These are phyloP conservation scores for Naematelia encephala DNA, from an alignment of 768 basidiomycete genomes.

Conservation along the genomic window DNA sequence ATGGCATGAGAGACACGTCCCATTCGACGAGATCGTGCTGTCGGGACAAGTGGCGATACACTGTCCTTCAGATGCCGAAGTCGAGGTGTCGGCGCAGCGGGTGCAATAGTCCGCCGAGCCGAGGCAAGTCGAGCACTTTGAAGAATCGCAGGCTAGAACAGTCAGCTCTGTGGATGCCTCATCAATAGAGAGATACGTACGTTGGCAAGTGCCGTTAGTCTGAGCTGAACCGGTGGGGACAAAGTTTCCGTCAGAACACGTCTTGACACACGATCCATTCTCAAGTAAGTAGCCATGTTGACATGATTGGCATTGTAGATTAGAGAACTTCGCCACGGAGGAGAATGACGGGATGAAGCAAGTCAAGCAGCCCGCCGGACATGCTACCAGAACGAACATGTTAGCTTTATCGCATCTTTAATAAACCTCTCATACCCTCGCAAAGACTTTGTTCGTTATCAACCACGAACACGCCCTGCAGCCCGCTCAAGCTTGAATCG, in stretches of 20 bases:
- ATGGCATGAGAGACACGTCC: conserved; percentile 38
- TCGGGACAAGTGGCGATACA: conserved; percentile 37
- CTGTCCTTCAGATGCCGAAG: conserved; percentile 19
- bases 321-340: conserved; percentile 11
- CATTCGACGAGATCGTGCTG: conserved; percentile 24
- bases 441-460: conserved; percentile 38
- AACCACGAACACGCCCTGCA: conserved; percentile 40
- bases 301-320: conserved; percentile 34
- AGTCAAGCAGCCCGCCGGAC: conserved; percentile 39
- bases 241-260: conserved; percentile 36
- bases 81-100: conserved; percentile 26
- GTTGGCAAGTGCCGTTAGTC: conserved; percentile 44
- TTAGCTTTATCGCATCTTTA: not conserved
- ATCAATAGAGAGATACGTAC: conserved; percentile 25
- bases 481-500: conserved; percentile 29
- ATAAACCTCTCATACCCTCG: conserved; percentile 34
- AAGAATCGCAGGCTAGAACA: conserved; percentile 35
- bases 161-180: conserved; percentile 11
- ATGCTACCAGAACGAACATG: conserved; percentile 38
- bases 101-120: conserved; percentile 37
- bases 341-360: conserved; percentile 45
- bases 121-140: conserved; percentile 38
- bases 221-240: conserved; percentile 23
- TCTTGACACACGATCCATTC: conserved; percentile 33
- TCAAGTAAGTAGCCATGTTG: conserved; percentile 46